Evolutionary conservation across 2,329 filamentous ascomycete genomes (phyloP).

Genomic region (Aspergillus costaricaensis): DNA sequence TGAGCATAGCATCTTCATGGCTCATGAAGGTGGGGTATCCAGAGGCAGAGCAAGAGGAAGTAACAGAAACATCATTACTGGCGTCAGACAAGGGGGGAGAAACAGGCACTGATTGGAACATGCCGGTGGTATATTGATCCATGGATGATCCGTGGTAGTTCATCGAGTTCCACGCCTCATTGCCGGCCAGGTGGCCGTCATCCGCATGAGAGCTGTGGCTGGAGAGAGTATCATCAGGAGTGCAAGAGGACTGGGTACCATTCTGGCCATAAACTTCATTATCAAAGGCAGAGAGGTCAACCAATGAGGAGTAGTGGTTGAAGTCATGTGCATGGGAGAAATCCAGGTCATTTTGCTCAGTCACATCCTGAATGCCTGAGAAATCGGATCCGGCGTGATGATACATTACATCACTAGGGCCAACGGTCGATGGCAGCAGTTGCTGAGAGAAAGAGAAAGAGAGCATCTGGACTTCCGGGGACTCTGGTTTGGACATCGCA

Average conservation of each 20-base stretch:
- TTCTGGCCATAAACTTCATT: slow-evolving; percentile 41
- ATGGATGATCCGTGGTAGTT: slow-evolving; percentile 38
- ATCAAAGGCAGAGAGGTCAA: slow-evolving; percentile 45
- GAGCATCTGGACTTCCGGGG: slow-evolving; percentile 45
- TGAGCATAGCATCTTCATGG: slow-evolving; percentile 41
- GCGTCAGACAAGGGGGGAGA: slow-evolving; percentile 47
- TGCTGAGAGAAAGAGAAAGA: slow-evolving; percentile 46
- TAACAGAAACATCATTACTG: slow-evolving; percentile 44
- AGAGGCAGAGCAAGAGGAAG: slow-evolving; percentile 42
- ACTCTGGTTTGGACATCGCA: slow-evolving; percentile 41
- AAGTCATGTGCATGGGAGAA: slow-evolving; percentile 41
- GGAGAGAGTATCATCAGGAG: slow-evolving; percentile 41
- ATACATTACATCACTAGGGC: slow-evolving; percentile 43
- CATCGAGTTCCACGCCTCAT: slow-evolving; percentile 40
- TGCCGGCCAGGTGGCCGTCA: slow-evolving; percentile 36
- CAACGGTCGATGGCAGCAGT: slow-evolving; percentile 40
- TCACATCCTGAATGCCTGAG: slow-evolving; percentile 39
- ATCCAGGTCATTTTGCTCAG: slow-evolving; percentile 41
- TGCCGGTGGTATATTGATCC: slow-evolving; percentile 37
- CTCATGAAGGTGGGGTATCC: slow-evolving; percentile 42
- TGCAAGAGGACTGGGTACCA: slow-evolving; percentile 33
- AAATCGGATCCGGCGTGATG: slow-evolving; percentile 41
- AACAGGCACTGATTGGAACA: slow-evolving; percentile 43
- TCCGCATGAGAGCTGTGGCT: slow-evolving; percentile 42
- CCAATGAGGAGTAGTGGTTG: slow-evolving; percentile 39